Base-by-base conservation (phyloP, 257 asterid species). In the Nicotiana paniculata region DNA sequence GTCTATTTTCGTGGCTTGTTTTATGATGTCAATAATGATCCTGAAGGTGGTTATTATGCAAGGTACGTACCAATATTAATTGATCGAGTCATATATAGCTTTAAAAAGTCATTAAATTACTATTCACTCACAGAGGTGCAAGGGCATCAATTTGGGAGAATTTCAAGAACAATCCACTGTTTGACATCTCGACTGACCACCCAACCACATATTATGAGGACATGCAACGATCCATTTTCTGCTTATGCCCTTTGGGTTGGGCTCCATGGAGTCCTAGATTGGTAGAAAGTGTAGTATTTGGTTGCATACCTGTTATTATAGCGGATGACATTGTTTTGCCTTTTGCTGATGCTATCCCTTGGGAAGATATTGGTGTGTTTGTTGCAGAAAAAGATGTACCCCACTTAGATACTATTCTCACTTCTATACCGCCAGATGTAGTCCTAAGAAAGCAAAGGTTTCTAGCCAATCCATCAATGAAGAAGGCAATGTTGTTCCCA, bases 251-350 rank as follows among this genome's bases (percentile, higher is more conserved):
- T 1, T 92, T 93, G 24, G 98, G 98, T 8, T 93, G 98, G 98
- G 96, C 98, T n/a, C 98, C 98, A 33, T 93, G 98, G 97, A 92
- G 98, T 84, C 98, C 97, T 9, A 87, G 98, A 61, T 89, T 93
- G 64, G 98, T 93, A 0, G 98, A 93, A 85, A 97, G 97, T 2
- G 98, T 93, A 16, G 84, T 93, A 17, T 93, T 93, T 54, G 98
- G 98, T 2, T 93, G 98, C 63, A 92, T 93, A 67, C 98, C 97
- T 2, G 98, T 93, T 4, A 93, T 93, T 67, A 92, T 93, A 78
- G 97, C 97, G 9, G 98, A 93, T 69, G 97, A 93, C 75, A 93
- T 93, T 6, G 95, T 93, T 18, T 83, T 93, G 4, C 97, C 98
- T 53, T 93, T 93, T 81, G 97, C 96, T 15, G 98, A 93, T 48